phyloP scores from a whole-genome alignment of 164 flowering plant species.

The Piper longum region DNA sequence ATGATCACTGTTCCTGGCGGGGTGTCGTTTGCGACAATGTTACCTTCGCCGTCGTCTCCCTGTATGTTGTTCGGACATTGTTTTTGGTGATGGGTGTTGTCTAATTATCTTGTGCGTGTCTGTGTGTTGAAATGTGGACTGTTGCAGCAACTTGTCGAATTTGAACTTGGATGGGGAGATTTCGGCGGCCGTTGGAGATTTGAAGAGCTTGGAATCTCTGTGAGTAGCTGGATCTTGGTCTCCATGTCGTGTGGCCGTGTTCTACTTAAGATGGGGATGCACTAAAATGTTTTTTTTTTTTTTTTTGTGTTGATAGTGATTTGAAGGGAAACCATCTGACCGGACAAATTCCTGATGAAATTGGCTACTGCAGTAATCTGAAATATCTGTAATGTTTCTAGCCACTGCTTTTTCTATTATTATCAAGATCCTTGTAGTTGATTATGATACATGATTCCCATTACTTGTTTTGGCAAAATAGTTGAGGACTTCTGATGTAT shows the following conservation, averaged over 20 bases:
- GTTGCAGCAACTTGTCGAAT: conserved; percentile 57
- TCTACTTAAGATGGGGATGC: neutral
- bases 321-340: conserved; percentile 65
- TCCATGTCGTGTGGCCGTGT: neutral
- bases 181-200: conserved; percentile 69
- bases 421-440: neutral
- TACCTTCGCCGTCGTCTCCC: conserved; percentile 43
- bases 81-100: neutral
- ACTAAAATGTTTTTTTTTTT: neutral
- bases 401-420: neutral
- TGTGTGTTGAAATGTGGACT: neutral
- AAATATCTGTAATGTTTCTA: conserved; percentile 28
- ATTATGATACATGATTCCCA: too few relatives aligned
- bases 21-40: conserved; percentile 67
- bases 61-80: conserved; percentile 30
- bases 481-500: too few relatives aligned
- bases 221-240: conserved; percentile 10
- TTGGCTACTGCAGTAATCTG: conserved; percentile 57
- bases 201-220: conserved; percentile 51
- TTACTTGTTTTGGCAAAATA: too few relatives aligned
- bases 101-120: neutral
- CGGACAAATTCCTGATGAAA: conserved; percentile 94
- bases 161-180: conserved; percentile 83
- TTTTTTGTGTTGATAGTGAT: conserved; percentile 30
- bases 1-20: conserved; percentile 81